These are phyloP conservation scores for Phytophthora nicotianae DNA, from an alignment of 352 stramenopile species.

Conservation along the genomic window DNA sequence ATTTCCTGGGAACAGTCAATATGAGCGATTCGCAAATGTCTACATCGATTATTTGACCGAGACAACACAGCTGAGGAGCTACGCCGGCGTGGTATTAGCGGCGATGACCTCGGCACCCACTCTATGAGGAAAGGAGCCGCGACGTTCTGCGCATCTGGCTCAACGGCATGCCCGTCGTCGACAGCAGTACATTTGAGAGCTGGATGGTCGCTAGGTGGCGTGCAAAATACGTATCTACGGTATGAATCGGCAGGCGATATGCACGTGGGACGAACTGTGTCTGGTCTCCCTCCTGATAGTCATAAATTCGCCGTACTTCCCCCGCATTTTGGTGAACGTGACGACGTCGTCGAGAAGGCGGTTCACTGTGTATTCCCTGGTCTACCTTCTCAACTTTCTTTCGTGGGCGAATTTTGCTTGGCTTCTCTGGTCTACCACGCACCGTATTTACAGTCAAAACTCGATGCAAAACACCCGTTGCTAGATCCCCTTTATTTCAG, in stretches of 20 bases:
- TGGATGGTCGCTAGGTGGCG: slow-evolving; percentile 25
- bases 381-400: not conserved
- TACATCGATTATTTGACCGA: slow-evolving; percentile 5
- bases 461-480: not conserved
- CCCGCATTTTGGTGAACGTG: slow-evolving; percentile 17
- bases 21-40: slow-evolving; percentile 19
- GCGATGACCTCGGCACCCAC: slow-evolving; percentile 23
- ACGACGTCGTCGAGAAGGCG: too few relatives aligned
- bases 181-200: slow-evolving; percentile 21
- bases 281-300: slow-evolving; percentile 9
- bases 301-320: slow-evolving; percentile 25
- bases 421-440: slow-evolving; percentile 15
- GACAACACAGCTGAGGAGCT: slow-evolving; percentile 18
- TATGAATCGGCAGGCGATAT: slow-evolving; percentile 28
- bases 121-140: slow-evolving; percentile 32
- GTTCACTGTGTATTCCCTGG: not conserved
- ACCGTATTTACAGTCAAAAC: not conserved
- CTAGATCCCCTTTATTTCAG: slow-evolving; percentile 14
- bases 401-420: slow-evolving; percentile 13
- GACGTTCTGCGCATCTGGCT: slow-evolving; percentile 23
- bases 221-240: slow-evolving; percentile 26
- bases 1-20: slow-evolving; percentile 16
- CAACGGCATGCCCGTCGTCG: slow-evolving; percentile 27
- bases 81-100: slow-evolving; percentile 15
- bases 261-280: slow-evolving; percentile 28